Percentiles rank a stretch among this genome's conserved stretches.
phyloP scores from a whole-genome alignment of 768 basidiomycete species.

The Leccinum arenicola region DNA sequence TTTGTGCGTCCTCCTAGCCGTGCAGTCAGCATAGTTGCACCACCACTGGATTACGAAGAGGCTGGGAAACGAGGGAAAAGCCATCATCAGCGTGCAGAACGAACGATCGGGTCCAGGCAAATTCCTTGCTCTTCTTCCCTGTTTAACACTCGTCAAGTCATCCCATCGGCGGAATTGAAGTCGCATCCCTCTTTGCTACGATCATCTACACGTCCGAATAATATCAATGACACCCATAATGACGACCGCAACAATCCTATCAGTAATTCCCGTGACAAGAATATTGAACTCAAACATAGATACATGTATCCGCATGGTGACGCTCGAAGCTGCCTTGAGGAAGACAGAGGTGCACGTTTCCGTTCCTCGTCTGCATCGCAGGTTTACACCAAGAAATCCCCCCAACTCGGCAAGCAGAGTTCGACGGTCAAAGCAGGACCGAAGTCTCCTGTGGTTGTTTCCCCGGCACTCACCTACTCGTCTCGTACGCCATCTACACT shows the following conservation, averaged over 20 bases:
- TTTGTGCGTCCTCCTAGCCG: slow-evolving; percentile 27
- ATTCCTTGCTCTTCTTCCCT: background rate
- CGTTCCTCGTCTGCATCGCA: slow-evolving; percentile 12
- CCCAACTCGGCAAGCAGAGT: slow-evolving; percentile 15
- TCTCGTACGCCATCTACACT: slow-evolving; percentile 61
- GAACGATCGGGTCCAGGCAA: slow-evolving; percentile 4
- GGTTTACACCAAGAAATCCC: slow-evolving; percentile 9
- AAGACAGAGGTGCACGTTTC: slow-evolving; percentile 6
- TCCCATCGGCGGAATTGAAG: slow-evolving; percentile 2
- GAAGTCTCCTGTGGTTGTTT: slow-evolving; percentile 54
- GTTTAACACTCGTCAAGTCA: slow-evolving; percentile 8
- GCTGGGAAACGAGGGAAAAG: slow-evolving; percentile 14
- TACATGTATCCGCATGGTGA: slow-evolving; percentile 26
- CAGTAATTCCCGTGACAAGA: slow-evolving; percentile 17
- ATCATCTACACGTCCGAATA: slow-evolving; percentile 23
- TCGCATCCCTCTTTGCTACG: slow-evolving; percentile 13
- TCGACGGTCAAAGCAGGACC: slow-evolving; percentile 29
- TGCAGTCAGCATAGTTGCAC: slow-evolving; percentile 31
- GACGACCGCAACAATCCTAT: slow-evolving; percentile 23
- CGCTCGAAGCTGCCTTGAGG: slow-evolving; percentile 2
- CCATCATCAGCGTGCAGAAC: slow-evolving; percentile 9
- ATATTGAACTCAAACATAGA: slow-evolving; percentile 14
- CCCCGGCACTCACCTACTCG: slow-evolving; percentile 69
- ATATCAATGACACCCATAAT: slow-evolving; percentile 20
- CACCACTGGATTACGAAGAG: slow-evolving; percentile 23